A percentile compares a stretch with the other conserved stretches of the same genome.
Conservation (phyloP, 768 basidiomycete genomes). For the Cubamyces sp. region DNA sequence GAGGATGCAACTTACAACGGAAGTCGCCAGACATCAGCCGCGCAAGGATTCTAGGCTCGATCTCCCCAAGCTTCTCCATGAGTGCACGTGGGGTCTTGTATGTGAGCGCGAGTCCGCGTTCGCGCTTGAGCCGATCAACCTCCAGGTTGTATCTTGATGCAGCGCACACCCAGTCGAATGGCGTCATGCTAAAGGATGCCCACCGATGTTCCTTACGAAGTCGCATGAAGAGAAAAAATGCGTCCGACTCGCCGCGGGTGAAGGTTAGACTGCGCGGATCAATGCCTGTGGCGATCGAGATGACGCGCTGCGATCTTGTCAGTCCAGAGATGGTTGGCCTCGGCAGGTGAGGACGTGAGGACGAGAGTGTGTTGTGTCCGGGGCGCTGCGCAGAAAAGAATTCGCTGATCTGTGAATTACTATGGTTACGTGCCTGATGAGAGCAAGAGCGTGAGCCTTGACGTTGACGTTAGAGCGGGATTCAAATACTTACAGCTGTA, state of each 20-base stretch:
- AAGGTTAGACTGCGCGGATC: slow-evolving; percentile 11
- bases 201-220: slow-evolving; percentile 18
- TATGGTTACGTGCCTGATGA: no score
- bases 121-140: neutral
- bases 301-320: slow-evolving; percentile 5
- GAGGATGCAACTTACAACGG: neutral
- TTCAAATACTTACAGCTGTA: no score
- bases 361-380: no score
- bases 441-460: no score
- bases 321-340: neutral
- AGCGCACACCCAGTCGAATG: slow-evolving; percentile 13
- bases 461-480: no score
- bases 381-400: no score
- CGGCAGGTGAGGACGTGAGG: neutral
- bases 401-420: no score
- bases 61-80: slow-evolving; percentile 10
- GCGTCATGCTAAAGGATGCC: slow-evolving; percentile 25
- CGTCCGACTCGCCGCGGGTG: neutral
- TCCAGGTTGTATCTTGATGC: slow-evolving; percentile 16
- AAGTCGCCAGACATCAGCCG: neutral
- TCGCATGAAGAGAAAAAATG: slow-evolving; percentile 26
- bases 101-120: neutral
- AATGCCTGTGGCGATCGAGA: slow-evolving; percentile 13
- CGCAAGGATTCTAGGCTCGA: slow-evolving; percentile 11
- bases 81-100: slow-evolving; percentile 23